These are phyloP conservation scores for Musa schizocarpa DNA, from an alignment of 176 grass and related monocot species.

Conservation along the genomic window DNA sequence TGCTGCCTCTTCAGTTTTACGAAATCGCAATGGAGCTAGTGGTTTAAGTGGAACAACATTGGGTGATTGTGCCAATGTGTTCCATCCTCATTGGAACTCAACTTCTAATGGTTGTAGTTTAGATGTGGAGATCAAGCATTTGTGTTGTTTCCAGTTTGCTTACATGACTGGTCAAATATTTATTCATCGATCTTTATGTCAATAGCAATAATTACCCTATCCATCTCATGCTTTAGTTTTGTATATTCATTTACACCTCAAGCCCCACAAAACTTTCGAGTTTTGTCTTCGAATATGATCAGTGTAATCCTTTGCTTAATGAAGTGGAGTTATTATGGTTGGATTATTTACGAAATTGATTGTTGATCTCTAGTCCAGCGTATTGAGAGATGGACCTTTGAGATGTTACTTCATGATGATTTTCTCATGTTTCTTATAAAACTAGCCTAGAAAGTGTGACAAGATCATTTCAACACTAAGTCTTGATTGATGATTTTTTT, in stretches of 20 bases:
- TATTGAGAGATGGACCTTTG: too few species aligned
- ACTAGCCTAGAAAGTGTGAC: too few species aligned
- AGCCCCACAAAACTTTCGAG: neutral
- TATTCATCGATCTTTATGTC: neutral
- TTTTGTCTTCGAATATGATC: neutral
- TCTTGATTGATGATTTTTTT: too few species aligned
- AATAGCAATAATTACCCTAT: neutral
- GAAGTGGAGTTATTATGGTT: neutral
- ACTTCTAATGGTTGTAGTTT: neutral
- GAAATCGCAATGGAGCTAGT: too few species aligned
- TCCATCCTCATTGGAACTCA: neutral
- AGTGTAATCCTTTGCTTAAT: neutral
- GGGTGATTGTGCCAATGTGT: neutral
- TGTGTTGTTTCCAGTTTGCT: neutral
- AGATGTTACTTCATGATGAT: too few species aligned
- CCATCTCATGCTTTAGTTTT: neutral
- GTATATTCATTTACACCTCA: too few species aligned
- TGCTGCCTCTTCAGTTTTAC: too few species aligned
- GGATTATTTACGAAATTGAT: neutral
- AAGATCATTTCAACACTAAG: too few species aligned
- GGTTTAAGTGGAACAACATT: too few species aligned
- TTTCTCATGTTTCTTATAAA: too few species aligned
- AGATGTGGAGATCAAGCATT: neutral
- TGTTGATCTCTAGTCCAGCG: neutral
- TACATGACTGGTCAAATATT: neutral